These are phyloP conservation scores for Trichophyton simii DNA, from an alignment of 2,329 filamentous ascomycete genomes.

Conservation along the genomic window DNA sequence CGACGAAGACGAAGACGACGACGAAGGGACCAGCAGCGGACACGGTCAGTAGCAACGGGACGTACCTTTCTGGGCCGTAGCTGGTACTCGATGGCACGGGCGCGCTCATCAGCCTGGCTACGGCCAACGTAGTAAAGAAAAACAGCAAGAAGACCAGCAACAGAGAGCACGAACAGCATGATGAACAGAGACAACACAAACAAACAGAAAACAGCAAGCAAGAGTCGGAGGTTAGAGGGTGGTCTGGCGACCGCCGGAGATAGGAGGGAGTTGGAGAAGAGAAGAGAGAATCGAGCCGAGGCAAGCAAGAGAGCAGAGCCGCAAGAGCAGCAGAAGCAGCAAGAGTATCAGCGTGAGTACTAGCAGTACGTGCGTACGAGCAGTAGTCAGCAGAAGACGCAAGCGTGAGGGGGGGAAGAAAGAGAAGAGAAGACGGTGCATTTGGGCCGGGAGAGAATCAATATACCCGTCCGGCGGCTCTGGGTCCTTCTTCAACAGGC, in stretches of 20 bases:
- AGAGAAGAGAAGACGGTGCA: slow-evolving; percentile 7
- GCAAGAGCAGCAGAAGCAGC: background rate
- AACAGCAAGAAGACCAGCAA: background rate
- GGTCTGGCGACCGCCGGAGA: background rate
- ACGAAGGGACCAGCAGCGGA: background rate
- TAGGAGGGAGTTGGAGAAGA: too few relatives aligned
- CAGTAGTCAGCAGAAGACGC: slow-evolving; percentile 4
- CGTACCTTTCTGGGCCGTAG: background rate
- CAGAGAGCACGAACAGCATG: background rate
- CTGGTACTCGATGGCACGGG: background rate
- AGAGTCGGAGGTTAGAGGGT: background rate
- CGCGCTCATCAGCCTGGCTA: background rate
- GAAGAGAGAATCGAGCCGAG: too few relatives aligned
- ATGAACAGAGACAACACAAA: background rate
- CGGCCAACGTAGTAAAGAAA: background rate
- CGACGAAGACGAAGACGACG: background rate
- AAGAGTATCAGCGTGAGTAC: background rate
- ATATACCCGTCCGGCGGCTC: background rate
- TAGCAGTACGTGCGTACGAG: background rate
- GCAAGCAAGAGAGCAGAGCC: too few relatives aligned
- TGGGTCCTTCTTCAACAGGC: slow-evolving; percentile 7
- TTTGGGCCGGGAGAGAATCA: background rate
- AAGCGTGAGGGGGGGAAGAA: slow-evolving; percentile 6
- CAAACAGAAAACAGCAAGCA: background rate
- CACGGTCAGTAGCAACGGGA: background rate